These are phyloP conservation scores for Amaranthus tricolor DNA, from an alignment of 179 eudicot species.

Conservation along the genomic window DNA sequence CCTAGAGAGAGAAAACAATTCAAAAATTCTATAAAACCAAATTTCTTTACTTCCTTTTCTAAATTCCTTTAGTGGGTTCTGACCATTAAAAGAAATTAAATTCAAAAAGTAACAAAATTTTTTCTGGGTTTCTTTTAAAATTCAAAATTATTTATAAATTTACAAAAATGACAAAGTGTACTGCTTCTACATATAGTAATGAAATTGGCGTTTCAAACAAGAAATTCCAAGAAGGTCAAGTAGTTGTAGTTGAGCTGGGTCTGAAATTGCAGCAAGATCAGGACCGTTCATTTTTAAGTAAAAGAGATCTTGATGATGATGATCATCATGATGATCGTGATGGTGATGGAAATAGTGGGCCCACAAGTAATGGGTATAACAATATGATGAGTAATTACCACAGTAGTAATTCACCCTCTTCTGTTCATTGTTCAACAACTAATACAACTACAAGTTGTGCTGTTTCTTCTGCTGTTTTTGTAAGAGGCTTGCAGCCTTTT, in stretches of 20 bases:
- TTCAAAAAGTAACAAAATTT: not conserved
- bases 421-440: slow-evolving; percentile 11
- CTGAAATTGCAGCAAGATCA: slow-evolving; percentile 22
- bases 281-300: slow-evolving; percentile 23
- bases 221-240: slow-evolving; percentile 18
- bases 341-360: slow-evolving; percentile 19
- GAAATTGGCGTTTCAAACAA: slow-evolving; percentile 23
- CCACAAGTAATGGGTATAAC: slow-evolving; percentile 24
- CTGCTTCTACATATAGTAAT: slow-evolving; percentile 2
- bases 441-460: not conserved
- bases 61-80: slow-evolving; percentile 4
- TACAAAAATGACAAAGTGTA: slow-evolving; percentile 9
- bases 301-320: slow-evolving; percentile 5
- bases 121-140: not conserved
- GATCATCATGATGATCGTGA: not conserved
- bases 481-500: slow-evolving; percentile 40
- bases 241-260: slow-evolving; percentile 34
- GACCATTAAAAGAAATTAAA: not conserved
- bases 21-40: slow-evolving; percentile 4
- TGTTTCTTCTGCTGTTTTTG: slow-evolving; percentile 14
- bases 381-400: slow-evolving; percentile 6
- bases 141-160: not conserved
- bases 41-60: slow-evolving; percentile 1
- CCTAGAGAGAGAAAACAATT: not conserved
- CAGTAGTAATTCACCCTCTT: slow-evolving; percentile 8